Base-by-base conservation (phyloP, 2,329 filamentous ascomycete genomes). In the Botrytis fragariae region DNA sequence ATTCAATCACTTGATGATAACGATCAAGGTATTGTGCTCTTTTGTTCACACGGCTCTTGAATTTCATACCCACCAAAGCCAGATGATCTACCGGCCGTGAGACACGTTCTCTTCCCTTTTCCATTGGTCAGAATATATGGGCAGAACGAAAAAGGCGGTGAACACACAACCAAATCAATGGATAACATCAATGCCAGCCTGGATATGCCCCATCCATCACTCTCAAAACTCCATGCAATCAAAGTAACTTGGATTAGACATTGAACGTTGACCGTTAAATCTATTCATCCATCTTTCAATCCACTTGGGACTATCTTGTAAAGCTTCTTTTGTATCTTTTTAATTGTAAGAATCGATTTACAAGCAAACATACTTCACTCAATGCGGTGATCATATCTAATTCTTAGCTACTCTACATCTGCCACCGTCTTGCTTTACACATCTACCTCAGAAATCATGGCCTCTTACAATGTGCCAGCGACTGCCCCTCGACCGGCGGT, bases 401-500 rank as follows among this genome's bases (percentile, higher is more conserved):
- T 69, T 71, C 64, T 65, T 61, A 54, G 25, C 48, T 54, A 45
- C 73, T 72, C 65, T 72, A 71, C 68, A 60, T 63, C n/a, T 69
- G 73, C 71, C 74, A 75, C 71, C 72, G 70, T 74, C 76, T 64
- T 70, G 71, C 69, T 71, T 37, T 18, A 63, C 60, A 64, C 60
- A 64, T 71, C 74, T 73, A 71, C 69, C 75, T 74, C 48, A 73
- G 75, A 75, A 72, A 84, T 74, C 73, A 84, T 84, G 83, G 81
- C 83, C 77, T 83, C 83, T 74, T 84, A 83, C 80, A 82, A 84
- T 76, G 80, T 81, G 76, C 79, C 81, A 77, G 77, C 80, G 74
- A 79, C 80, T 54, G 82, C 81, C 73, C 81, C 82, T 78, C 85
- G 84, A 77, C 82, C 84, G 72, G 82, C 82, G 64, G 82, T 82